Evolutionary conservation across 202 grass and related monocot species (phyloP).

Genomic region (Carex sylvatica): DNA sequence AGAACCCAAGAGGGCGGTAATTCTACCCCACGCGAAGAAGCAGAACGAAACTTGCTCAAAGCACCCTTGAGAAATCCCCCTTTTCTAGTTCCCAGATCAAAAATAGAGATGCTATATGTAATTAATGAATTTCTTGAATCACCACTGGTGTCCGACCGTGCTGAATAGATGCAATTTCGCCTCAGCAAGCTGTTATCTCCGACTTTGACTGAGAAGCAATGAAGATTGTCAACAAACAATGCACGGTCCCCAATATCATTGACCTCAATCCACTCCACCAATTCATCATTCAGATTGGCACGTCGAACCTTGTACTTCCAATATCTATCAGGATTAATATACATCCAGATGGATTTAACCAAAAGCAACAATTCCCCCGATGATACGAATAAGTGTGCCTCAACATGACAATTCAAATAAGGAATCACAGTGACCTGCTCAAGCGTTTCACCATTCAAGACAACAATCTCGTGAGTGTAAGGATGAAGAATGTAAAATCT

Average conservation of each 20-base stretch:
- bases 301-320: slow-evolving; percentile 40
- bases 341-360: slow-evolving; percentile 14
- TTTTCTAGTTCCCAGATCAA: not conserved
- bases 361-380: slow-evolving; percentile 61
- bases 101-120: not conserved
- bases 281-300: slow-evolving; percentile 23
- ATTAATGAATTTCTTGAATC: not conserved
- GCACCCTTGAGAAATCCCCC: not conserved
- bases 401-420: slow-evolving; percentile 27
- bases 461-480: slow-evolving; percentile 41
- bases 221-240: slow-evolving; percentile 46
- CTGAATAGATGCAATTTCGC: slow-evolving; percentile 49
- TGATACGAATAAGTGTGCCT: slow-evolving; percentile 44
- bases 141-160: not conserved
- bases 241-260: slow-evolving; percentile 43
- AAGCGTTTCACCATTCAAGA: slow-evolving; percentile 42
- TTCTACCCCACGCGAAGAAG: not conserved
- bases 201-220: slow-evolving; percentile 44
- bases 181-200: slow-evolving; percentile 33
- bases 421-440: slow-evolving; percentile 25
- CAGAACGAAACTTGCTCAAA: slow-evolving; percentile 2
- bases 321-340: slow-evolving; percentile 18
- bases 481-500: slow-evolving; percentile 62
- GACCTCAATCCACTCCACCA: slow-evolving; percentile 41
- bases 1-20: slow-evolving; percentile 9